phyloP scores from a whole-genome alignment of 306 rosid genomes.

The Mimosa pudica region DNA sequence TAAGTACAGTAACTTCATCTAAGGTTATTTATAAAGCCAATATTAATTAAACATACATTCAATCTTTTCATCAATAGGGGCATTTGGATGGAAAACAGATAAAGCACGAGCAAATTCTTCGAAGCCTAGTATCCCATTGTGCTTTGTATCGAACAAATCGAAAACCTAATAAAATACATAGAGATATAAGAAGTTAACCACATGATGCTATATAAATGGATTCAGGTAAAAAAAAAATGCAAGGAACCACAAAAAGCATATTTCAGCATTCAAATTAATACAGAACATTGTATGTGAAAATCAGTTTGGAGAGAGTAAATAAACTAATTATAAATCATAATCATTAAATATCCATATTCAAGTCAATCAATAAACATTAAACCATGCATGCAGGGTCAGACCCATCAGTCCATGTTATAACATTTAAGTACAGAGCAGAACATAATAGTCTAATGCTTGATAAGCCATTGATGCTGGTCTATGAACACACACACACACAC shows the following conservation, averaged over 20 bases:
- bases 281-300: no score
- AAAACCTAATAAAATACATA: conserved; percentile 57
- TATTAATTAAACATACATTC: conserved; percentile 60
- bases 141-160: conserved; percentile 95
- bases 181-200: conserved; percentile 29
- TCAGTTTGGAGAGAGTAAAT: no score
- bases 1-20: conserved; percentile 2
- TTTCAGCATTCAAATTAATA: neutral
- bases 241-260: conserved; percentile 15
- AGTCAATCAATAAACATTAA: no score
- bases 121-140: conserved; percentile 94
- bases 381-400: no score
- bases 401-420: no score
- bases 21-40: neutral
- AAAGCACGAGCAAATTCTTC: conserved; percentile 99
- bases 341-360: no score
- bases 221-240: conserved; percentile 2
- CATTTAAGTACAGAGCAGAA: no score
- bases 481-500: no score
- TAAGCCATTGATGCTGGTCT: no score
- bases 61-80: conserved; percentile 91
- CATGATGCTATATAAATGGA: conserved; percentile 23
- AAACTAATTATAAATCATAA: no score
- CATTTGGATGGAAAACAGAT: conserved; percentile 96
- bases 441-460: no score